A percentile compares a stretch with the other conserved stretches of the same genome.
These are phyloP conservation scores for Spizellomyces sp. DNA, from an alignment of 192 early-diverging fungal genomes.

Conservation along the genomic window DNA sequence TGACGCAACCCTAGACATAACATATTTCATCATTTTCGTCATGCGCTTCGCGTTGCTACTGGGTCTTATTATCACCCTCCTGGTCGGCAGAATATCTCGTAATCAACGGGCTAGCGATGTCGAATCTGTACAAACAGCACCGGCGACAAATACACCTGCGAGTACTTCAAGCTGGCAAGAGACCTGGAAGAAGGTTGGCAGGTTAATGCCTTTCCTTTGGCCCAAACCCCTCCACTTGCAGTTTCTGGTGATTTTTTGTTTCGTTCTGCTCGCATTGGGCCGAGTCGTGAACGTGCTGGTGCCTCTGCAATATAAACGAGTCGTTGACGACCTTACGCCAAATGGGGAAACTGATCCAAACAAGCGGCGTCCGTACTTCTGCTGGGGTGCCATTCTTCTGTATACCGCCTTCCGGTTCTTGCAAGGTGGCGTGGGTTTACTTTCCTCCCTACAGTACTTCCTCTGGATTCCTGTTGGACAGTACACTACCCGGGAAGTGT, in stretches of 20 bases:
- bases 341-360: constrained; percentile 26
- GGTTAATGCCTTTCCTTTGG: constrained; percentile 83
- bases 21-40: constrained; percentile 46
- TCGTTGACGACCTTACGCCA: constrained; percentile 72
- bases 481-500: constrained; percentile 89
- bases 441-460: constrained; percentile 81
- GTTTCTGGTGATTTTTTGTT: constrained; percentile 68
- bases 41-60: constrained; percentile 47
- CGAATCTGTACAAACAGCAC: not conserved
- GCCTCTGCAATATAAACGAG: constrained; percentile 77
- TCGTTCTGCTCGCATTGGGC: constrained; percentile 60
- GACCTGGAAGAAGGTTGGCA: constrained; percentile 44
- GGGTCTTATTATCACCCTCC: constrained; percentile 29
- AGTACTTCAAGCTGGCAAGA: constrained; percentile 36
- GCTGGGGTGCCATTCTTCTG: constrained; percentile 58
- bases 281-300: constrained; percentile 80
- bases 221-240: constrained; percentile 67
- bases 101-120: not conserved
- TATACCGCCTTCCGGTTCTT: constrained; percentile 70
- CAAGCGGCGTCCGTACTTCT: constrained; percentile 38
- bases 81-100: not conserved
- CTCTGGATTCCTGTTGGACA: constrained; percentile 94
- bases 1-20: constrained; percentile 39
- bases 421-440: constrained; percentile 70
- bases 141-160: constrained; percentile 16